These are phyloP conservation scores for Chondrostereum purpureum DNA, from an alignment of 1,284 basidiomycete species.

Conservation along the genomic window DNA sequence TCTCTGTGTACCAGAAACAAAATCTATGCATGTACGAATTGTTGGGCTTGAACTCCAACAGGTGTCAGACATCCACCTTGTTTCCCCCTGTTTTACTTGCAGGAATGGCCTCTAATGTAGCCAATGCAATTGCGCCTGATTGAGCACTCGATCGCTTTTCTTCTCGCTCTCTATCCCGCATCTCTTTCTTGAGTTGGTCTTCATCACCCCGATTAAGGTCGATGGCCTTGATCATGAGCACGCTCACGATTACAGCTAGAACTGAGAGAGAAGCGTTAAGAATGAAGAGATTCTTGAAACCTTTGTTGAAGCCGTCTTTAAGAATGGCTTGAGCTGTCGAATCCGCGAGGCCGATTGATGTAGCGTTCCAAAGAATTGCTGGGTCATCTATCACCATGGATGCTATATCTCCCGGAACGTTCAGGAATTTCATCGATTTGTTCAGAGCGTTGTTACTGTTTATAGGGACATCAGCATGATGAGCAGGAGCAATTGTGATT, in stretches of 20 bases:
- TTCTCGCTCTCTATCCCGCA: constrained; percentile 6
- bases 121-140: no score
- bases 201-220: constrained; percentile 55
- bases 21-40: no score
- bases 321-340: constrained; percentile 37
- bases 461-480: background rate
- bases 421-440: constrained; percentile 30
- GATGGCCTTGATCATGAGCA: constrained; percentile 52
- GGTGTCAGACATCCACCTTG: no score
- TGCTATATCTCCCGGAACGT: constrained; percentile 29
- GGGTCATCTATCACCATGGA: constrained; percentile 43
- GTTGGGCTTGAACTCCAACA: no score
- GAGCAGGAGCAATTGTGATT: background rate
- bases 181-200: constrained; percentile 27
- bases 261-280: constrained; percentile 43
- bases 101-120: no score
- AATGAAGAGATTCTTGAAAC: constrained; percentile 53
- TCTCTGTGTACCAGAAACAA: no score
- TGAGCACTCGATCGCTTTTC: background rate
- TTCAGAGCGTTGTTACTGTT: constrained; percentile 51
- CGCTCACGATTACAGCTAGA: constrained; percentile 41
- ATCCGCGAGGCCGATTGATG: constrained; percentile 29
- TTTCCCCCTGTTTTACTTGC: no score
- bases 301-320: constrained; percentile 43
- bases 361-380: constrained; percentile 30